phyloP scores from a whole-genome alignment of 1,284 basidiomycete species.

The Cystobasidium slooffiae region DNA sequence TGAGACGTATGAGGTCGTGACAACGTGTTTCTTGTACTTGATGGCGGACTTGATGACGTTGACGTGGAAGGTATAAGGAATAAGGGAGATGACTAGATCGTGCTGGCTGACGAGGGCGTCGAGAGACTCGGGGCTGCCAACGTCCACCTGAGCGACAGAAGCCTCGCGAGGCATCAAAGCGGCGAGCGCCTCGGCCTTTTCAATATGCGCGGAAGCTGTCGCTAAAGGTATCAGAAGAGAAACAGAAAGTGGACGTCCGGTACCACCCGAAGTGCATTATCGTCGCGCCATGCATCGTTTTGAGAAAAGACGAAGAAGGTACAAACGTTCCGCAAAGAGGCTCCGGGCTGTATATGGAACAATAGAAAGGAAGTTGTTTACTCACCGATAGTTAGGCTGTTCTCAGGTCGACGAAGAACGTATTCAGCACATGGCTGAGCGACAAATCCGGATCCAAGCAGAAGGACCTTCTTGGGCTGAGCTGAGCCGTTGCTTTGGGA shows the following conservation, averaged over 20 bases:
- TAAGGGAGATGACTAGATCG: constrained; percentile 94
- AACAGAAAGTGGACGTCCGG: constrained; percentile 2
- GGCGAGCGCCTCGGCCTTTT: constrained; percentile 71
- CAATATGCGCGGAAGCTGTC: constrained; percentile 80
- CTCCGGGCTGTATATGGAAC: not conserved
- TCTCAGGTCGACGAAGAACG: constrained; percentile 78
- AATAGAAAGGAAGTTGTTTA: not conserved
- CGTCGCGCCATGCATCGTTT: constrained; percentile 11
- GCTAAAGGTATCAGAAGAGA: constrained; percentile 22
- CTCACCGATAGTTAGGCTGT: constrained; percentile 79
- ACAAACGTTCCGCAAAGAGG: constrained; percentile 21
- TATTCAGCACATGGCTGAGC: constrained; percentile 94
- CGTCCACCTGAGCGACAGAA: constrained; percentile 71
- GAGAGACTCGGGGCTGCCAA: constrained; percentile 72
- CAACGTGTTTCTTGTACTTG: constrained; percentile 90
- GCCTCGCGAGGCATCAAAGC: constrained; percentile 71
- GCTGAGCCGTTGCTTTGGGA: constrained; percentile 43
- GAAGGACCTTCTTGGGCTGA: constrained; percentile 72
- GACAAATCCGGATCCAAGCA: constrained; percentile 94
- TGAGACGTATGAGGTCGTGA: constrained; percentile 92
- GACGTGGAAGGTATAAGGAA: constrained; percentile 93
- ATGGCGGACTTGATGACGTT: constrained; percentile 93
- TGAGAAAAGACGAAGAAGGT: not conserved
- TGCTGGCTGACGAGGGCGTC: constrained; percentile 79
- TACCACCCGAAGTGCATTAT: constrained; percentile 10